Conservation (phyloP, 2,329 filamentous ascomycete genomes). For the Epichloe scottii region DNA sequence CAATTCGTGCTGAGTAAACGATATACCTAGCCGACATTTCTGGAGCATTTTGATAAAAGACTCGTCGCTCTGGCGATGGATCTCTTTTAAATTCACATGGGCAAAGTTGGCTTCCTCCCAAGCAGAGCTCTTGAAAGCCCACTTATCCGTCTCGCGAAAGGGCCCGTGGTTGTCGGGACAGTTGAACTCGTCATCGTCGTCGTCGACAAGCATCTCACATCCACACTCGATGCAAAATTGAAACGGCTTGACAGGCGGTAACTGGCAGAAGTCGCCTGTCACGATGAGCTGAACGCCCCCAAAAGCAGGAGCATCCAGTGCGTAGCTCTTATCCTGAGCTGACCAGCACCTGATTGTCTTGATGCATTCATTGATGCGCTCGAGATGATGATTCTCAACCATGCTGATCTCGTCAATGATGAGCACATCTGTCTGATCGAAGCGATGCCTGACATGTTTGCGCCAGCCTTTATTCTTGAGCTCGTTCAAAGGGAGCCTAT, state of each 20-base stretch:
- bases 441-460: constrained; percentile 16
- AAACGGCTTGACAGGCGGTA: constrained; percentile 48
- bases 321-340: not conserved
- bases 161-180: not conserved
- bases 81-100: constrained; percentile 37
- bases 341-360: constrained; percentile 16
- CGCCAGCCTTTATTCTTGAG: not conserved
- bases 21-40: constrained; percentile 36
- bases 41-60: constrained; percentile 42
- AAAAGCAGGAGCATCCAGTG: constrained; percentile 9
- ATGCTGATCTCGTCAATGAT: constrained; percentile 57
- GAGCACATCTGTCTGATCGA: constrained; percentile 37
- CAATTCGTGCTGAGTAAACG: constrained; percentile 24
- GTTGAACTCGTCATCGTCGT: not conserved
- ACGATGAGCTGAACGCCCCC: constrained; percentile 15
- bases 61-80: constrained; percentile 44
- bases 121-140: constrained; percentile 43
- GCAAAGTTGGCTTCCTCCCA: constrained; percentile 43
- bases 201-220: constrained; percentile 8
- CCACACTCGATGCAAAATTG: constrained; percentile 11
- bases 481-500: not conserved
- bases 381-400: constrained; percentile 36
- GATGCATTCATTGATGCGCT: constrained; percentile 14
- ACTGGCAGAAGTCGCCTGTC: constrained; percentile 41
- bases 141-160: constrained; percentile 37